phyloP scores from a whole-genome alignment of 2,329 filamentous ascomycete species.

The Aspergillus ibericus region DNA sequence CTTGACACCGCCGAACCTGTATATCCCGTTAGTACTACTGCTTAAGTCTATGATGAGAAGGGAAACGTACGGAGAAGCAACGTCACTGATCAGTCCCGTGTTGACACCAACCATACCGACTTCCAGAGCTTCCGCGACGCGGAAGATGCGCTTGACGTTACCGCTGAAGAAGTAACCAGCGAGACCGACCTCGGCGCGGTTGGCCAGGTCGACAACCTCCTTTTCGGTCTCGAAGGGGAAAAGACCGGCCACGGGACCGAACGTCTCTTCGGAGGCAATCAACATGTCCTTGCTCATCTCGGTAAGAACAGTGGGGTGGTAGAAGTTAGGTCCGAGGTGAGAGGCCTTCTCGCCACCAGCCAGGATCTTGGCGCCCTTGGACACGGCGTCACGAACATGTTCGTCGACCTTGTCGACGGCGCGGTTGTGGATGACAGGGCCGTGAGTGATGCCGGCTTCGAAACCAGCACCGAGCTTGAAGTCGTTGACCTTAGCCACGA shows the following conservation, averaged over 20 bases:
- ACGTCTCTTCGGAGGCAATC: constrained; percentile 85
- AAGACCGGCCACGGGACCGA: constrained; percentile 86
- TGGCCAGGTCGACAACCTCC: constrained; percentile 82
- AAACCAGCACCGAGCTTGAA: constrained; percentile 52
- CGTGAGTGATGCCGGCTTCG: constrained; percentile 48
- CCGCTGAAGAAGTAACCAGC: constrained; percentile 89
- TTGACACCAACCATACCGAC: constrained; percentile 64
- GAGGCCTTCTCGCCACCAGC: constrained; percentile 72
- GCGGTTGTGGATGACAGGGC: constrained; percentile 69
- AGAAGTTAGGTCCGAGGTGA: constrained; percentile 81
- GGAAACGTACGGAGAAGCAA: constrained; percentile 48
- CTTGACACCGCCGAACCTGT: constrained; percentile 77
- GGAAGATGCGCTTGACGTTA: constrained; percentile 59
- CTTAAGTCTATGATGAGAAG: not conserved
- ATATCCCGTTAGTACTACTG: constrained; percentile 17
- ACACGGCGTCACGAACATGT: constrained; percentile 76
- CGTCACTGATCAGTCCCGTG: constrained; percentile 63
- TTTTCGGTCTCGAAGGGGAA: constrained; percentile 87
- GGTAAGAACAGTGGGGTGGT: constrained; percentile 82
- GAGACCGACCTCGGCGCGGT: constrained; percentile 78
- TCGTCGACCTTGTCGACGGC: constrained; percentile 76
- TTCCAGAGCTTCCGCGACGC: constrained; percentile 59
- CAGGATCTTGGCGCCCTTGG: constrained; percentile 73
- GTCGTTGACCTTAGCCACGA: constrained; percentile 54
- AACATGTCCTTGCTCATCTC: constrained; percentile 85